phyloP scores from a whole-genome alignment of 441 rosid species.

The Gossypium lobatum region DNA sequence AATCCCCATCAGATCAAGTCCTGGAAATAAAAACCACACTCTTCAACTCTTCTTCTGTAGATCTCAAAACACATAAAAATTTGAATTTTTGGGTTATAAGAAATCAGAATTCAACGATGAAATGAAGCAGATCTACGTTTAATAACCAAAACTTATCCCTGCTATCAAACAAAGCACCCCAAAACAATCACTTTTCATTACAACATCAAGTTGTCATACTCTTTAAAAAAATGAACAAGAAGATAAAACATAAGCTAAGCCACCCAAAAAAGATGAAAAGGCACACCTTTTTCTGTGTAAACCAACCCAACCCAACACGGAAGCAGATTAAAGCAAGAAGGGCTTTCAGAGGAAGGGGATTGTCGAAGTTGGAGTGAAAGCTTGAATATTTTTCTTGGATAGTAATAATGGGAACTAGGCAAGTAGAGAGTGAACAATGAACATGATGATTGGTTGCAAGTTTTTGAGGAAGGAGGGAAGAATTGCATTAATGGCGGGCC shows the following conservation, averaged over 20 bases:
- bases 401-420: neutral
- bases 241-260: neutral
- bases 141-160: neutral
- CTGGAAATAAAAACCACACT: constrained; percentile 16
- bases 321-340: neutral
- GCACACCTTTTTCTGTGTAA: constrained; percentile 19
- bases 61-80: constrained; percentile 17
- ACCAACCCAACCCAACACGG: constrained; percentile 14
- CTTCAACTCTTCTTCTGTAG: constrained; percentile 25
- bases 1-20: constrained; percentile 59
- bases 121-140: constrained; percentile 22
- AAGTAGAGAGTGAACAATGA: neutral
- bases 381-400: constrained; percentile 3
- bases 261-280: neutral
- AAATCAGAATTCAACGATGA: constrained; percentile 10
- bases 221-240: neutral
- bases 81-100: constrained; percentile 6
- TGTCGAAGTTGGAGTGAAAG: neutral
- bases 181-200: neutral
- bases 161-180: neutral
- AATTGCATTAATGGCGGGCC: constrained; percentile 42
- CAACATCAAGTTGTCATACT: neutral
- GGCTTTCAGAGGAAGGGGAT: constrained; percentile 15
- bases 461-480: constrained; percentile 20
- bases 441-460: neutral